Conservation (phyloP, 2,329 filamentous ascomycete species). For the Colletotrichum sp. region DNA sequence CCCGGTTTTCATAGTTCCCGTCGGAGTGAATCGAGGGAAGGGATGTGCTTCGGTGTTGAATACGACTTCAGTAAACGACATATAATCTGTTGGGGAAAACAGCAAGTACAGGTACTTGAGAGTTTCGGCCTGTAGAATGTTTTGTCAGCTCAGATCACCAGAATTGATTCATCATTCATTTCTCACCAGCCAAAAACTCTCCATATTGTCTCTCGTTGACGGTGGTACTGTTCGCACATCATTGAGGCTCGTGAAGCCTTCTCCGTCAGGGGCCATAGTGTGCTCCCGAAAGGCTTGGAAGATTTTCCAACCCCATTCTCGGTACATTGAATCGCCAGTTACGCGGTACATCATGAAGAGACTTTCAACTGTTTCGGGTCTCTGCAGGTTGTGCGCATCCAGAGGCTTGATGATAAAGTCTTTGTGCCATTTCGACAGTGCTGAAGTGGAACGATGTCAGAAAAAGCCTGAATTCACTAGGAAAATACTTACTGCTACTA, state of each 20-base stretch:
- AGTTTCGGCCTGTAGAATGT: constrained; percentile 73
- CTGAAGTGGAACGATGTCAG: background rate
- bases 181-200: constrained; percentile 71
- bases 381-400: constrained; percentile 74
- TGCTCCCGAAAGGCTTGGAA: constrained; percentile 73
- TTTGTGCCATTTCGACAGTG: constrained; percentile 64
- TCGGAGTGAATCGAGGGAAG: constrained; percentile 84
- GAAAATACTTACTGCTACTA: background rate
- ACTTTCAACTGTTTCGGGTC: constrained; percentile 77
- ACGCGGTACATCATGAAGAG: constrained; percentile 83
- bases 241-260: constrained; percentile 59
- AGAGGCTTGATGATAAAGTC: constrained; percentile 79
- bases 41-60: constrained; percentile 96
- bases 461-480: background rate
- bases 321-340: constrained; percentile 73
- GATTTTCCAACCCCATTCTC: constrained; percentile 81
- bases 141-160: background rate
- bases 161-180: background rate
- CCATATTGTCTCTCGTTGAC: constrained; percentile 71
- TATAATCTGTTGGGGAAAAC: constrained; percentile 74
- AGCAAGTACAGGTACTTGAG: constrained; percentile 97
- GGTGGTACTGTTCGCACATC: constrained; percentile 60
- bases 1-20: constrained; percentile 76
- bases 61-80: constrained; percentile 85
- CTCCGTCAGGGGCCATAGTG: constrained; percentile 66